Evolutionary conservation across 2,329 filamentous ascomycete species (phyloP).

Genomic region (Daldinia eschscholtzii): DNA sequence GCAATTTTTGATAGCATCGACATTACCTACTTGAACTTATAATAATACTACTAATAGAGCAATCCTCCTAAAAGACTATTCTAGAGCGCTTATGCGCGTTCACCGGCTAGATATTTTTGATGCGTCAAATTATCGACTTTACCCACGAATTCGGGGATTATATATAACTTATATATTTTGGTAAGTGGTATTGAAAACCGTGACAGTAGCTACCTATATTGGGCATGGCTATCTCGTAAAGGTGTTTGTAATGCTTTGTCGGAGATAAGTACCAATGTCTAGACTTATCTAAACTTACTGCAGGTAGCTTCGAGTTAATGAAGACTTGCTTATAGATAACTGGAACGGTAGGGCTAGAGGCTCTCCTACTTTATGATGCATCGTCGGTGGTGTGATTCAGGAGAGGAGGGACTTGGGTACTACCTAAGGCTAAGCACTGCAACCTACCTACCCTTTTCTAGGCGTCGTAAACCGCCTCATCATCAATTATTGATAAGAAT

Average conservation of each 20-base stretch:
- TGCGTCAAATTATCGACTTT: not conserved
- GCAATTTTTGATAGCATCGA: conserved; percentile 10
- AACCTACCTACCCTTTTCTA: not conserved
- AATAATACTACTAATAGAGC: conserved; percentile 26
- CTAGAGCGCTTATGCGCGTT: not conserved
- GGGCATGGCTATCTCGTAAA: not conserved
- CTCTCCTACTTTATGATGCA: conserved; percentile 12
- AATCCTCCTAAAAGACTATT: conserved; percentile 5
- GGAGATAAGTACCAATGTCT: not conserved
- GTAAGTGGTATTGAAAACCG: not conserved
- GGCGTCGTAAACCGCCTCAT: conserved; percentile 19
- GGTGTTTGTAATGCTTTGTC: not conserved
- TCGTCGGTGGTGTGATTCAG: not conserved
- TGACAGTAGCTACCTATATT: not conserved
- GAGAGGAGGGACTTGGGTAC: conserved; percentile 6
- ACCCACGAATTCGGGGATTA: not conserved
- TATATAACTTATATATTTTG: not conserved
- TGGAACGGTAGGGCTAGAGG: conserved; percentile 9
- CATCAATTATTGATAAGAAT: conserved; percentile 17
- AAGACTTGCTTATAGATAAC: conserved; percentile 9
- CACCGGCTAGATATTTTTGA: not conserved
- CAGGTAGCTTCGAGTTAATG: conserved; percentile 1
- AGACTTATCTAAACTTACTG: conserved; percentile 20
- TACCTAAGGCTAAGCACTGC: conserved; percentile 2
- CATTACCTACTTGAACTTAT: conserved; percentile 8